Evolutionary conservation across 176 grass and related monocot species (phyloP).

Genomic region (Hsuehochloa calcarea): DNA sequence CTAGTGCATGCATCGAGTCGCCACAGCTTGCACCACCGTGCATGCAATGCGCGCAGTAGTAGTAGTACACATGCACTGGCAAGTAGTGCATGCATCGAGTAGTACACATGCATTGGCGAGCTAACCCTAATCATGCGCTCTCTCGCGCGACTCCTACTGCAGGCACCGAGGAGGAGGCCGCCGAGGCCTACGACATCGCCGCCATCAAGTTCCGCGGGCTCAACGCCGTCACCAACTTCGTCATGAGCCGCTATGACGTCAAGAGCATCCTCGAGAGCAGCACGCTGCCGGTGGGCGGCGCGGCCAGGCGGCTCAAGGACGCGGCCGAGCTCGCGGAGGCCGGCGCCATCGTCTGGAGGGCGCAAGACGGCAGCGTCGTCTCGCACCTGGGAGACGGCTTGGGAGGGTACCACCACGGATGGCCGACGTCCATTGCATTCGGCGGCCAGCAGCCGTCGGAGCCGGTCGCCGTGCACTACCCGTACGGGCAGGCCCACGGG

Average conservation of each 20-base stretch:
- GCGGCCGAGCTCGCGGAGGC: slow-evolving; percentile 35
- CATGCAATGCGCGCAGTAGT: slow-evolving; percentile 25
- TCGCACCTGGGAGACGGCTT: slow-evolving; percentile 30
- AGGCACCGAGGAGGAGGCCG: slow-evolving; percentile 73
- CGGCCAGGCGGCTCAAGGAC: slow-evolving; percentile 47
- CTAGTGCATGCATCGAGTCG: slow-evolving; percentile 18
- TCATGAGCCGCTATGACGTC: slow-evolving; percentile 65
- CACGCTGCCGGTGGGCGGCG: slow-evolving; percentile 42
- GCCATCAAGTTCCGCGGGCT: slow-evolving; percentile 71
- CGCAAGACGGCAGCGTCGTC: slow-evolving; percentile 34
- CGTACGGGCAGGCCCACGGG: slow-evolving; percentile 37
- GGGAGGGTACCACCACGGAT: slow-evolving; percentile 34
- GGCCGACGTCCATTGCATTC: slow-evolving; percentile 52
- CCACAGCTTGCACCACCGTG: slow-evolving; percentile 24
- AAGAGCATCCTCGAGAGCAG: slow-evolving; percentile 63
- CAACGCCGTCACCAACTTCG: slow-evolving; percentile 74
- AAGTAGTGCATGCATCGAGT: slow-evolving; percentile 32
- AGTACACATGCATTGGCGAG: background rate
- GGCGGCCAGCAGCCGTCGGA: slow-evolving; percentile 37
- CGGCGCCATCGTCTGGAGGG: slow-evolving; percentile 39
- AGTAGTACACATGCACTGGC: background rate
- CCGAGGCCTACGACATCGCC: slow-evolving; percentile 69
- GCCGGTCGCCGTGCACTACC: slow-evolving; percentile 50
- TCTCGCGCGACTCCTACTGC: background rate
- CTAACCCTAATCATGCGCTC: slow-evolving; percentile 29